Evolutionary conservation across 768 basidiomycete genomes (phyloP).

Genomic region (Podaxis pistillaris): DNA sequence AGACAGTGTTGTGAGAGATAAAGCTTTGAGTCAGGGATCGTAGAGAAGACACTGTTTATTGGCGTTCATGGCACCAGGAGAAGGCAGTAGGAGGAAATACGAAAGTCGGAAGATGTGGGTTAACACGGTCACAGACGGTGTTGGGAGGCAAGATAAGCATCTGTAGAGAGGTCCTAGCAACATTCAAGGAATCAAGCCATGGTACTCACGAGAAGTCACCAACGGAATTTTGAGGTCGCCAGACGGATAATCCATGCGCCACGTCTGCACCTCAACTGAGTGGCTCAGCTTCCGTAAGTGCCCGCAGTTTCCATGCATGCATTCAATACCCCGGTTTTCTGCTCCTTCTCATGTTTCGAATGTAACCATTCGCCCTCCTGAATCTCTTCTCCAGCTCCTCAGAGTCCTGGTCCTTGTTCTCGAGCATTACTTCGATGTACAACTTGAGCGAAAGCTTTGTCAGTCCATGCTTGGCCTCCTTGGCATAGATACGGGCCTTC

Average conservation of each 20-base stretch:
- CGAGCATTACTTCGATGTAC: slow-evolving; percentile 55
- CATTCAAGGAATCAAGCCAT: not conserved
- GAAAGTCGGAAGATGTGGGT: slow-evolving; percentile 77
- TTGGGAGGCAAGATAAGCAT: slow-evolving; percentile 74
- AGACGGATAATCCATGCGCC: slow-evolving; percentile 73
- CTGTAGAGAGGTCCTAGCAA: slow-evolving; percentile 33
- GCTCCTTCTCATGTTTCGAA: slow-evolving; percentile 63
- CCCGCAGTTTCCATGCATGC: slow-evolving; percentile 78
- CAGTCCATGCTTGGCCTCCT: slow-evolving; percentile 70
- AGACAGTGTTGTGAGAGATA: slow-evolving; percentile 77
- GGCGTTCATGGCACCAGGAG: slow-evolving; percentile 58
- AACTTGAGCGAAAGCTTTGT: slow-evolving; percentile 57
- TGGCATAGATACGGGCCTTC: slow-evolving; percentile 81
- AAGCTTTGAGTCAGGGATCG: slow-evolving; percentile 84
- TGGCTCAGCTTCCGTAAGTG: slow-evolving; percentile 70
- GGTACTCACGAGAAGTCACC: slow-evolving; percentile 76
- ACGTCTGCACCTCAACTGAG: slow-evolving; percentile 60
- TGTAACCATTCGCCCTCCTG: slow-evolving; percentile 56
- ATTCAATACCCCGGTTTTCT: slow-evolving; percentile 69
- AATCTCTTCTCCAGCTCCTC: slow-evolving; percentile 57
- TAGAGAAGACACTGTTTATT: slow-evolving; percentile 93
- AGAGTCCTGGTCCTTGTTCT: slow-evolving; percentile 45
- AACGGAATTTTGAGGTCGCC: slow-evolving; percentile 82
- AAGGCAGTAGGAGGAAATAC: slow-evolving; percentile 75
- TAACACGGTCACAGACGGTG: slow-evolving; percentile 61